phyloP scores from a whole-genome alignment of 2,329 filamentous ascomycete genomes.

The Rutstroemia sp. region DNA sequence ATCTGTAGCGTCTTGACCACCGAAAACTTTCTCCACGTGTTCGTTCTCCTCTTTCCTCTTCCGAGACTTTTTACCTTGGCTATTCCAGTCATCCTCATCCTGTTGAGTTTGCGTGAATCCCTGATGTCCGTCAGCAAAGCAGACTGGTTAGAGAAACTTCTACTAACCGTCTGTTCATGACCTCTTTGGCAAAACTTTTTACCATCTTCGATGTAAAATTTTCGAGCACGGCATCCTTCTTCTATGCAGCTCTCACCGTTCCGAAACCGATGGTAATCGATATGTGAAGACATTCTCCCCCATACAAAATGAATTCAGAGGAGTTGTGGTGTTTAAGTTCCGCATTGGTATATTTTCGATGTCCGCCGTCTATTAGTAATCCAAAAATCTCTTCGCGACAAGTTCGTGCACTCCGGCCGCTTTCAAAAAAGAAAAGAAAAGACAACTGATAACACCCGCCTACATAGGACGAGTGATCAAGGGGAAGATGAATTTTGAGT shows the following conservation, averaged over 20 bases:
- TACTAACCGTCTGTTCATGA: slow-evolving; percentile 51
- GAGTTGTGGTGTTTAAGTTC: no score
- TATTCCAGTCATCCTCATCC: slow-evolving; percentile 64
- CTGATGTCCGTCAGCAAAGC: slow-evolving; percentile 19
- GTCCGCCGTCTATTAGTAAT: no score
- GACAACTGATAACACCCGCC: no score
- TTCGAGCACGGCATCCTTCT: slow-evolving; percentile 52
- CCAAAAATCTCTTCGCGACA: no score
- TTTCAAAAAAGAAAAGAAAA: no score
- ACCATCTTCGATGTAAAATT: slow-evolving; percentile 54
- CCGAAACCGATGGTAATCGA: slow-evolving; percentile 32
- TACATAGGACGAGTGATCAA: no score
- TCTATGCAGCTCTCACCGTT: slow-evolving; percentile 43
- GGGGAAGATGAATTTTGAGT: no score
- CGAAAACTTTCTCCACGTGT: slow-evolving; percentile 46
- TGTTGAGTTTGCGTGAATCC: slow-evolving; percentile 37
- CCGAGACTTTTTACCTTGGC: slow-evolving; percentile 46
- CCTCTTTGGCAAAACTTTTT: slow-evolving; percentile 59
- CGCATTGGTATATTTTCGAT: no score
- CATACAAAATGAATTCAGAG: no score
- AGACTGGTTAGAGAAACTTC: not conserved
- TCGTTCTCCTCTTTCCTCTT: slow-evolving; percentile 56
- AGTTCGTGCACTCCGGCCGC: no score
- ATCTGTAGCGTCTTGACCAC: slow-evolving; percentile 61
- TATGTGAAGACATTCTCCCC: slow-evolving; percentile 22